Evolutionary conservation across 352 stramenopile species (phyloP).

Genomic region (Pythium vanterpoolii): DNA sequence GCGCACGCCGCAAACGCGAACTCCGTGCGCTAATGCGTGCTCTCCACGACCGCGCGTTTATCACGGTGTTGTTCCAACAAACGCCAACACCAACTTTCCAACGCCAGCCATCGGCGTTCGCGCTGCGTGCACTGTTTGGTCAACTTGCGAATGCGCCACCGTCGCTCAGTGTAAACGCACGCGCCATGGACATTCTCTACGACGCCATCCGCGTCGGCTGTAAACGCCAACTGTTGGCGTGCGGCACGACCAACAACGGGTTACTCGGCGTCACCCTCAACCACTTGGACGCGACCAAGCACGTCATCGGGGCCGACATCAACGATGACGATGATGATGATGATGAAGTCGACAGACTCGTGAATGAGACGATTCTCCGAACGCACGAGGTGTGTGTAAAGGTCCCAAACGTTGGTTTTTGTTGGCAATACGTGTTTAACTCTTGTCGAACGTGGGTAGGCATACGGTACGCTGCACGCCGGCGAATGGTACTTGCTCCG

Average conservation of each 20-base stretch:
- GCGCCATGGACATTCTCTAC: constrained; percentile 91
- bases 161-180: constrained; percentile 86
- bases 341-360: constrained; percentile 28
- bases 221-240: constrained; percentile 87
- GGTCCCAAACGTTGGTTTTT: background rate
- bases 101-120: constrained; percentile 79
- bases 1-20: constrained; percentile 84
- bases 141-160: constrained; percentile 89
- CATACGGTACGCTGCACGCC: constrained; percentile 52
- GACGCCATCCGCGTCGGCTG: constrained; percentile 92
- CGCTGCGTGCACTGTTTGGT: constrained; percentile 83
- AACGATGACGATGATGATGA: constrained; percentile 4
- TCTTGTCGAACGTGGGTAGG: constrained; percentile 15
- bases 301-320: constrained; percentile 33
- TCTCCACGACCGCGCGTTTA: constrained; percentile 89
- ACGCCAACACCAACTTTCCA: background rate
- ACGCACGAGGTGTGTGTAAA: constrained; percentile 32
- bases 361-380: constrained; percentile 71
- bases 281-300: constrained; percentile 66
- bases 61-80: constrained; percentile 86
- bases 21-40: constrained; percentile 87
- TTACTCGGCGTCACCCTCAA: constrained; percentile 85
- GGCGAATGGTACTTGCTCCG: constrained; percentile 76
- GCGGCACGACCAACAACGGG: constrained; percentile 62
- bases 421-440: background rate